These are phyloP conservation scores for Penicillium antarcticum DNA, from an alignment of 495 filamentous ascomycete genomes.

Conservation along the genomic window DNA sequence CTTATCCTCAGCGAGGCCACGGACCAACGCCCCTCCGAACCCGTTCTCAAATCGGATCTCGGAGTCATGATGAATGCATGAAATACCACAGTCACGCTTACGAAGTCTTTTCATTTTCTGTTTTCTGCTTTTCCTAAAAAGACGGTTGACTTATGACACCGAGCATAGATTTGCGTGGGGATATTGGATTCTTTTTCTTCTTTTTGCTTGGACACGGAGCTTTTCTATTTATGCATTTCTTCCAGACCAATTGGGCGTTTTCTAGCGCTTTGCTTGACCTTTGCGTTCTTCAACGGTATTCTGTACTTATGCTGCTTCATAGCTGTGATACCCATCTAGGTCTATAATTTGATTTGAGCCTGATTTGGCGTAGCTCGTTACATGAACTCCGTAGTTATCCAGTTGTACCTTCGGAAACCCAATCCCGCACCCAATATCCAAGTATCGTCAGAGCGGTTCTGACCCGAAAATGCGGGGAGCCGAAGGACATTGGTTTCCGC, in stretches of 20 bases:
- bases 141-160: conserved; percentile 1
- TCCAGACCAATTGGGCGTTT: not conserved
- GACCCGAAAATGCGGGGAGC: conserved; percentile 10
- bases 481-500: conserved; percentile 23
- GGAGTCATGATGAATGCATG: conserved; percentile 43
- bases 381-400: too few species aligned
- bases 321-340: conserved; percentile 28
- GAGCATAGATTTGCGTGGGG: conserved; percentile 11
- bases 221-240: not conserved
- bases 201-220: too few species aligned
- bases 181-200: not conserved
- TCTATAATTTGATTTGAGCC: conserved; percentile 16
- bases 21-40: conserved; percentile 18
- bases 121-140: not conserved
- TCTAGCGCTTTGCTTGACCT: not conserved
- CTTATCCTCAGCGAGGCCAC: conserved; percentile 31
- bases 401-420: conserved; percentile 7
- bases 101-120: conserved; percentile 17
- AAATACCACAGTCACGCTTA: conserved; percentile 8
- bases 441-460: conserved; percentile 7
- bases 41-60: conserved; percentile 27
- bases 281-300: conserved; percentile 22
- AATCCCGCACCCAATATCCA: conserved; percentile 2
- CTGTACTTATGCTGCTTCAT: conserved; percentile 29
- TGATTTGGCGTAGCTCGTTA: not conserved